Conservation (phyloP, 306 rosid genomes). For the Myrica gale region DNA sequence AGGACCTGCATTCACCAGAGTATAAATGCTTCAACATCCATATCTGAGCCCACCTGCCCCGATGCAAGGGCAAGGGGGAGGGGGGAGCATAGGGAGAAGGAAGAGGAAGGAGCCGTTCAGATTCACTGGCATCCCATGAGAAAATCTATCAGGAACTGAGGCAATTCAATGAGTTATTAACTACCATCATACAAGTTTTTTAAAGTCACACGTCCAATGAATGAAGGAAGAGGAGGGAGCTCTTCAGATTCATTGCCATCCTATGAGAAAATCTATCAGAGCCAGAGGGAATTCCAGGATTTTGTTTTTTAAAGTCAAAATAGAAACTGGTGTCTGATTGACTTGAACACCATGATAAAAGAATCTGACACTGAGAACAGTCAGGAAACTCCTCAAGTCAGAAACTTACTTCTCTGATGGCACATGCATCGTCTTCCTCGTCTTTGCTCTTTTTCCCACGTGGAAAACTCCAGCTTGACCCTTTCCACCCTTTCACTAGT, state of each 20-base stretch:
- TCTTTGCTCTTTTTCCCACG: slow-evolving; percentile 98
- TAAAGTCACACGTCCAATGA: neutral
- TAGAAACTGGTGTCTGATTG: neutral
- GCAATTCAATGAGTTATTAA: neutral
- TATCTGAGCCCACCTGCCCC: neutral
- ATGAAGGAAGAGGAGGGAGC: too few relatives aligned
- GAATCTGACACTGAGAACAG: neutral
- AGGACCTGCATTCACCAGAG: slow-evolving; percentile 60
- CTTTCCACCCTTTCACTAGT: slow-evolving; percentile 99
- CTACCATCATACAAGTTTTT: neutral
- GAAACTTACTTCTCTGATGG: slow-evolving; percentile 81
- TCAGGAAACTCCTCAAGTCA: slow-evolving; percentile 6
- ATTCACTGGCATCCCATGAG: too few relatives aligned
- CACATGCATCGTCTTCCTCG: slow-evolving; percentile 97
- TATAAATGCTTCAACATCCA: slow-evolving; percentile 10
- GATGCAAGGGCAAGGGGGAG: too few relatives aligned
- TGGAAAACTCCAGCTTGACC: slow-evolving; percentile 99
- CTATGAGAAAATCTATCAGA: too few relatives aligned
- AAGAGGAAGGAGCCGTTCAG: too few relatives aligned
- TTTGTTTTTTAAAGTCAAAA: too few relatives aligned
- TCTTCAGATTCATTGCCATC: too few relatives aligned
- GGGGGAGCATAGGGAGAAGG: too few relatives aligned
- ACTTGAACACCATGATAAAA: neutral
- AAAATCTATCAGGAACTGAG: neutral
- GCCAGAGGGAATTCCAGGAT: too few relatives aligned